phyloP scores from a whole-genome alignment of 2,329 filamentous ascomycete genomes.

The Calonectria leucothoes region DNA sequence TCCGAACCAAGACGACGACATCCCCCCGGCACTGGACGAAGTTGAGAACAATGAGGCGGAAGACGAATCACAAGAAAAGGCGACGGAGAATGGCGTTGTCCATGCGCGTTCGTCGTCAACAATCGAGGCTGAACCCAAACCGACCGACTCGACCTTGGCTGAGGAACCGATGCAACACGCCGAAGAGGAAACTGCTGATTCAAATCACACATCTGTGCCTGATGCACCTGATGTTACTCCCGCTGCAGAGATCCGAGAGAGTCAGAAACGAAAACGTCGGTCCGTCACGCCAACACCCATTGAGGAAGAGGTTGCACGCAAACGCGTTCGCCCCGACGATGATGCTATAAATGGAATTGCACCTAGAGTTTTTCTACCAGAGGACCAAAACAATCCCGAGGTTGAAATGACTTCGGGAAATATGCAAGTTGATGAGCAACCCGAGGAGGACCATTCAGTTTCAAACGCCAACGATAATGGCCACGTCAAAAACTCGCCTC shows the following conservation, averaged over 20 bases:
- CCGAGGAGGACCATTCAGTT: conserved; percentile 11
- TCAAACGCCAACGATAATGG: conserved; percentile 4
- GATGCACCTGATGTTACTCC: conserved; percentile 24
- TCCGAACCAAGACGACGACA: not conserved
- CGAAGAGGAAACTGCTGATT: conserved; percentile 11
- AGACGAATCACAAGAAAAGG: conserved; percentile 15
- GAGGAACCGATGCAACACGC: conserved; percentile 13
- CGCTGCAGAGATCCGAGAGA: conserved; percentile 52
- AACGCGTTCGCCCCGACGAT: conserved; percentile 62
- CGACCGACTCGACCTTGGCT: not conserved
- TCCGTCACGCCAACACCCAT: conserved; percentile 71
- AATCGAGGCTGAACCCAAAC: conserved; percentile 25
- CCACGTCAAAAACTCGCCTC: not conserved
- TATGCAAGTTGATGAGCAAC: conserved; percentile 14
- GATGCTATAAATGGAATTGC: conserved; percentile 24
- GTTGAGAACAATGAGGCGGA: conserved; percentile 8
- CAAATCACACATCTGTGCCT: conserved; percentile 21
- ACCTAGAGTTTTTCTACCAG: conserved; percentile 6
- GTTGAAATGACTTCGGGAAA: not conserved
- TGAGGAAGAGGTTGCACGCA: conserved; percentile 63
- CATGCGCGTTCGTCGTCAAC: conserved; percentile 5
- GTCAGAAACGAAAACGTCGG: conserved; percentile 74
- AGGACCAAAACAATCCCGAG: not conserved
- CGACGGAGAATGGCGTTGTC: conserved; percentile 20
- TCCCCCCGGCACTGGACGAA: not conserved